Percentiles rank a stretch among this genome's conserved stretches.
Conservation (phyloP, 495 filamentous ascomycete species). For the Tetracladium setigerum region DNA sequence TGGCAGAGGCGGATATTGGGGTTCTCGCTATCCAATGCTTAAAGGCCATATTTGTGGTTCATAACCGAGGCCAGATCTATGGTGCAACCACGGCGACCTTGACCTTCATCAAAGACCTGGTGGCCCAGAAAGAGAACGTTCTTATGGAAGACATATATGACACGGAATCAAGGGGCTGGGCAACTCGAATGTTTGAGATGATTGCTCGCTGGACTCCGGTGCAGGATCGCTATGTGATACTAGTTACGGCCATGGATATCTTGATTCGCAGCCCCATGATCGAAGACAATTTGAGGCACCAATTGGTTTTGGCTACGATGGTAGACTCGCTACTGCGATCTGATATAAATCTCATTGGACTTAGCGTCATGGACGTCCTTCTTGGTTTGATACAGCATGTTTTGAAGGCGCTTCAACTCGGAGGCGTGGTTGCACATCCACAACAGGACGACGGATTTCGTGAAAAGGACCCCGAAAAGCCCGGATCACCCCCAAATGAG, state of each 20-base stretch:
- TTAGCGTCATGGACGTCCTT: slow-evolving; percentile 88
- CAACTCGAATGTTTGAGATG: slow-evolving; percentile 68
- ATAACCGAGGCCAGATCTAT: slow-evolving; percentile 70
- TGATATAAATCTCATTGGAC: slow-evolving; percentile 82
- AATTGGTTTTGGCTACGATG: slow-evolving; percentile 65
- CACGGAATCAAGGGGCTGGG: slow-evolving; percentile 55
- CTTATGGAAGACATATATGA: slow-evolving; percentile 24
- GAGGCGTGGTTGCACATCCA: slow-evolving; percentile 23
- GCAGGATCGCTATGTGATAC: slow-evolving; percentile 81
- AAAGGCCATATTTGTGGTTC: slow-evolving; percentile 67
- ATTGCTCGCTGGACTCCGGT: slow-evolving; percentile 81
- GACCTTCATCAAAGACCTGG: slow-evolving; percentile 58
- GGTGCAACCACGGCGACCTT: slow-evolving; percentile 62
- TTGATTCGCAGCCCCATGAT: slow-evolving; percentile 54
- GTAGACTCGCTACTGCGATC: slow-evolving; percentile 77
- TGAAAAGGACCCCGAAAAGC: not conserved
- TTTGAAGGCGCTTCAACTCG: slow-evolving; percentile 60
- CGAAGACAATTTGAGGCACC: slow-evolving; percentile 58
- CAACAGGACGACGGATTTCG: slow-evolving; percentile 1
- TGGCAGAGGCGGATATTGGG: slow-evolving; percentile 81
- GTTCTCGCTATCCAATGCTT: slow-evolving; percentile 75
- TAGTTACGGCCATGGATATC: slow-evolving; percentile 70
- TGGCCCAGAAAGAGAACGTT: slow-evolving; percentile 37
- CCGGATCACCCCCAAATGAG: slow-evolving; percentile 11
- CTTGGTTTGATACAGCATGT: slow-evolving; percentile 75